These are phyloP conservation scores for Tirmania nivea DNA, from an alignment of 495 filamentous ascomycete species.

Conservation along the genomic window DNA sequence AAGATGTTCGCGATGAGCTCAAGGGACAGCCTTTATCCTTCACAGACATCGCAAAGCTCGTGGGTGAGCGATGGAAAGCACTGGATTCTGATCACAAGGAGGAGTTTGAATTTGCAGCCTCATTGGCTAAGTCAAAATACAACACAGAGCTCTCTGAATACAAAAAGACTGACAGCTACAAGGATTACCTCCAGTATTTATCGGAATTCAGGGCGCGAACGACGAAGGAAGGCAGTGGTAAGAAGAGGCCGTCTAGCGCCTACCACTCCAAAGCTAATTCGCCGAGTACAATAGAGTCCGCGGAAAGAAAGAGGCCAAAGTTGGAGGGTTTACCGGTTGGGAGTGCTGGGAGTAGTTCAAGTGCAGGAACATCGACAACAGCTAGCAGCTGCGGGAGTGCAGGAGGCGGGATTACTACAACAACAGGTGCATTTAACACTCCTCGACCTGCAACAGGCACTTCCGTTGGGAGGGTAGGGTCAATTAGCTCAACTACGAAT, in stretches of 20 bases:
- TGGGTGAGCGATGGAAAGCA: conserved; percentile 60
- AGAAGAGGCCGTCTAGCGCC: background rate
- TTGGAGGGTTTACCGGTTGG: conserved; percentile 7
- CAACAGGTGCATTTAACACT: background rate
- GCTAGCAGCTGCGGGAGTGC: background rate
- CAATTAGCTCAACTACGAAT: conserved; percentile 7
- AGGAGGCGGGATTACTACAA: background rate
- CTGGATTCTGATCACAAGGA: conserved; percentile 42
- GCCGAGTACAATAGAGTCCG: conserved; percentile 13
- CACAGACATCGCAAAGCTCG: conserved; percentile 61
- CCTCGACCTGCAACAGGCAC: background rate
- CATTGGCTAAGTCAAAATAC: conserved; percentile 47
- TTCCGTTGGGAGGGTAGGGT: background rate
- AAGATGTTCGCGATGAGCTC: conserved; percentile 51
- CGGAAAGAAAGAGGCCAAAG: conserved; percentile 15
- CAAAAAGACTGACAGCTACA: conserved; percentile 44
- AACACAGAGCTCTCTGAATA: conserved; percentile 43
- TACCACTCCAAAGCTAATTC: conserved; percentile 4
- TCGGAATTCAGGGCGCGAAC: conserved; percentile 53
- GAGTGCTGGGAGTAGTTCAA: conserved; percentile 1
- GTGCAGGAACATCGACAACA: background rate
- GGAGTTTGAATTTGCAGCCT: conserved; percentile 45
- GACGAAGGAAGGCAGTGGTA: conserved; percentile 22
- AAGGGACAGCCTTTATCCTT: conserved; percentile 53
- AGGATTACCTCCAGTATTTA: conserved; percentile 41